A percentile compares a stretch with the other conserved stretches of the same genome.
Evolutionary conservation across 805 yeast species (phyloP).

Genomic region (Yamadazyma olivae): DNA sequence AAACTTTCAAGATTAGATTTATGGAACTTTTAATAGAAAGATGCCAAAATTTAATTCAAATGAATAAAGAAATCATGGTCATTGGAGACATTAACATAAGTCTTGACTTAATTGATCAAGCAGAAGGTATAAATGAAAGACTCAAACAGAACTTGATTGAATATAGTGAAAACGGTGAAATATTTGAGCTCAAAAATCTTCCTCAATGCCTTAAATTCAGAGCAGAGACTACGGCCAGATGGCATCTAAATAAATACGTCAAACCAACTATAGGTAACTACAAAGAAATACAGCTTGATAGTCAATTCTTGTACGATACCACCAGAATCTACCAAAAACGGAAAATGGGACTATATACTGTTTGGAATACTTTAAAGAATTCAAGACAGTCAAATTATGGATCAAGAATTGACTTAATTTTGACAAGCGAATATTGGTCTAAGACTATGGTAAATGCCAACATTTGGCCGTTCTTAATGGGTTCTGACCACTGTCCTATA

Average conservation of each 20-base stretch:
- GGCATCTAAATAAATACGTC: slow-evolving; percentile 25
- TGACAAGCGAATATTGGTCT: slow-evolving; percentile 43
- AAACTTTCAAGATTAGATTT: slow-evolving; percentile 54
- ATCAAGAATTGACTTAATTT: slow-evolving; percentile 78
- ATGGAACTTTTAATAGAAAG: slow-evolving; percentile 59
- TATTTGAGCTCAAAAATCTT: slow-evolving; percentile 8
- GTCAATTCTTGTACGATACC: slow-evolving; percentile 51
- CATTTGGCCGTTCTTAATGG: slow-evolving; percentile 69
- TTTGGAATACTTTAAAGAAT: slow-evolving; percentile 83
- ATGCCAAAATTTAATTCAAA: slow-evolving; percentile 44
- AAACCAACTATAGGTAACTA: slow-evolving; percentile 16
- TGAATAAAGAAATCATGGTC: slow-evolving; percentile 68
- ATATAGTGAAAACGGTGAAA: slow-evolving; percentile 10
- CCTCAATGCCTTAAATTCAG: slow-evolving; percentile 34
- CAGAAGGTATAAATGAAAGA: slow-evolving; percentile 56
- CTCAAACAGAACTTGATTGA: slow-evolving; percentile 33
- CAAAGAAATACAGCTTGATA: neutral
- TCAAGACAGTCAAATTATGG: slow-evolving; percentile 83
- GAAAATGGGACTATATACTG: slow-evolving; percentile 71
- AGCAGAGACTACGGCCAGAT: slow-evolving; percentile 25
- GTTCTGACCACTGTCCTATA: slow-evolving; percentile 95
- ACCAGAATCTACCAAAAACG: slow-evolving; percentile 57
- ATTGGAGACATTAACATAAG: slow-evolving; percentile 90
- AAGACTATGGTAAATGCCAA: slow-evolving; percentile 36
- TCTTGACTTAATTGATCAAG: slow-evolving; percentile 78